Evolutionary conservation across 2,329 filamentous ascomycete genomes (phyloP), one percentile per base, ranked within the genome.

Genomic region (Arachnopeziza araneosa): DNA sequence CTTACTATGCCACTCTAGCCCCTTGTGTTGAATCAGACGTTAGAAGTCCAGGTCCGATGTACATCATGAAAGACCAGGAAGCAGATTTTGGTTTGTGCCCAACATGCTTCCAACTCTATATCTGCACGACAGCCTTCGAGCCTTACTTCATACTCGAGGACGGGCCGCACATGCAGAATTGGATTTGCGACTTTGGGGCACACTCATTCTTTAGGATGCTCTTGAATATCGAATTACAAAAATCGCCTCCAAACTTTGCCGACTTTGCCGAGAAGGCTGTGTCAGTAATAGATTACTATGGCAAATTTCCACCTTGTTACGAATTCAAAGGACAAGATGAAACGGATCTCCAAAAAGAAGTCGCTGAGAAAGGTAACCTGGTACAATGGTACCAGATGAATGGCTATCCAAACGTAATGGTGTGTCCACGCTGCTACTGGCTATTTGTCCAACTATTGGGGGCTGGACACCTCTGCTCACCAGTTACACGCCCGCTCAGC

Each of bases 341-440:
- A 51, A 59, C 54, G 49, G 52, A 55, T 17, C 17, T 58, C 9
- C 52, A 54, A 19, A 50, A 56, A 22, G 50, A 60, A 49, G 30
- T 49, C 12, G 19, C 51, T 4, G 24, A 53, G 50, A 23, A 55
- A 7, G 54, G 56, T 24, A 50, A 55, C 4, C 32, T 57, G 17
- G 56, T 56, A 21, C 52, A 51, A 26, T 64, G 62, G 62, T 64
- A 61, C 30, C 54, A 56, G n/a, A 24, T 64, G 6, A 58, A 52
- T 22, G 52, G 53, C 6, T 60, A 57, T 23, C 62, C 62, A 49
- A 60, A 44, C 10, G 56, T 64, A 14, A 52, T 57, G 32, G 57
- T 54, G 3, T 64, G 62, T 50, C 54, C 62, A 24, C 53, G 52
- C 44, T 64, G 62, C 48, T 64, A 60, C 24, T 56, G 60, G 49